Conservation (phyloP, 257 asterid genomes). For the Scutellaria baicalensis region DNA sequence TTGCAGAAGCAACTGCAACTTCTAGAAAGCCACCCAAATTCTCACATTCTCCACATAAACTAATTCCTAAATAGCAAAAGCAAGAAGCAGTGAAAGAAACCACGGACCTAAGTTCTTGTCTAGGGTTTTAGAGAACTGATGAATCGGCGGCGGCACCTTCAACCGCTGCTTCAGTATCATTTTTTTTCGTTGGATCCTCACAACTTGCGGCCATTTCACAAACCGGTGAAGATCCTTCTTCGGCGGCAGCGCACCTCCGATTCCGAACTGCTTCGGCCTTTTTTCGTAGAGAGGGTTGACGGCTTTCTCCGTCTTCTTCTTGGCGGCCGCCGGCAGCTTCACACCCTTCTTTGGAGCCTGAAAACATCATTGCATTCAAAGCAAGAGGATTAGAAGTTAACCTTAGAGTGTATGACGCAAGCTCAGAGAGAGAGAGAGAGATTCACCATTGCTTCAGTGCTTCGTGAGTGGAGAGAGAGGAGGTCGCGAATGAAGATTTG, state of each 20-base stretch:
- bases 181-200: constrained; percentile 45
- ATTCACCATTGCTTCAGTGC: constrained; percentile 20
- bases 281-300: constrained; percentile 48
- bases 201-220: constrained; percentile 61
- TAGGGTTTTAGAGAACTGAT: constrained; percentile 46
- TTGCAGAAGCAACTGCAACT: no score
- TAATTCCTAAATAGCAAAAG: no score
- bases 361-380: neutral
- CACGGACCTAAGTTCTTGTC: constrained; percentile 44
- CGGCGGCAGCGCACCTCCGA: constrained; percentile 52
- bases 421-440: neutral
- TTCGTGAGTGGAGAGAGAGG: neutral
- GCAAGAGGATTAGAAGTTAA: neutral
- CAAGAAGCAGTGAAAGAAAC: neutral
- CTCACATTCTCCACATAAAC: no score
- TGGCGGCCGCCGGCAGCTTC: constrained; percentile 32
- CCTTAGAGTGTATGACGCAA: neutral
- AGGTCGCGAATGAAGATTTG: neutral
- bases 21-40: no score
- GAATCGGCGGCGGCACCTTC: constrained; percentile 52
- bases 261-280: constrained; percentile 50
- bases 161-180: constrained; percentile 38
- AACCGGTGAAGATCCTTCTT: constrained; percentile 51
- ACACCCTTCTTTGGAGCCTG: constrained; percentile 60
- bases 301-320: constrained; percentile 37